Base-by-base conservation (phyloP, 108 stramenopile genomes). In the Aureococcus anophagefferens region DNA sequence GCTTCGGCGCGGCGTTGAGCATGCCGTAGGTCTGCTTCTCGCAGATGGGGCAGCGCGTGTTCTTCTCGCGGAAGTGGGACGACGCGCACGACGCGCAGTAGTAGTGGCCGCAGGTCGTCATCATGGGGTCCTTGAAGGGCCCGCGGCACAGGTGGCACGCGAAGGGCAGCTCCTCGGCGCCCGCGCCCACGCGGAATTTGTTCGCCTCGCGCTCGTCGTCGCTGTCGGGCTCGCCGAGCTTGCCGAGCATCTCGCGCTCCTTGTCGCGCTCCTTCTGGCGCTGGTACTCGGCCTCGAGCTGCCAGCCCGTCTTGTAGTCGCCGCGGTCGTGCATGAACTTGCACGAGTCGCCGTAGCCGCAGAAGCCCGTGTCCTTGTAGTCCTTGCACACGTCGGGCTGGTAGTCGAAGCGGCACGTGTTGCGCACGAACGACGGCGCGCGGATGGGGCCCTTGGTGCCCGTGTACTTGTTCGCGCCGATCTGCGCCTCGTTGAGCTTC, bases 311-410 rank as follows among this genome's bases (percentile, higher is more conserved):
- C 78, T 94, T 85, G 30, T 89, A 93, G 76, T 95, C 90, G 21
- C 94, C 92, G 32, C 98, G 82, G 77, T 97, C 96, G 81, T 99
- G 98, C 46, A 99, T 71, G 81, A 94, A 99, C 69, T 95, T 97
- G 66, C 98, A 99, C 16, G 87, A 91, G 75, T 99, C 98, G 0
- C 98, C 98, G 77, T 91, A 99, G 21, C 98, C 98, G 73, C 98
- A 99, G 81, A 95, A 99, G 46, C 98, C 98, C 0, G 98, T 99
- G 51, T 97, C 94, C 66, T 96, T 96, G 81, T 96, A 99, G 68
- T 99, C 98, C 75, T 99, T 99, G 84, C 98, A 99, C 69, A 99
- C 91, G 75, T 96, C 96, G 0, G 96, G 96, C 79, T 97, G 94
- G 76, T 97, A 97, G 74, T 99, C 98, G 75, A 97, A 95, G 32